Percentiles rank a stretch among this genome's conserved stretches.
These are phyloP conservation scores for Pseudogymnoascus sp. DNA, from an alignment of 2,329 filamentous ascomycete species.

Conservation along the genomic window DNA sequence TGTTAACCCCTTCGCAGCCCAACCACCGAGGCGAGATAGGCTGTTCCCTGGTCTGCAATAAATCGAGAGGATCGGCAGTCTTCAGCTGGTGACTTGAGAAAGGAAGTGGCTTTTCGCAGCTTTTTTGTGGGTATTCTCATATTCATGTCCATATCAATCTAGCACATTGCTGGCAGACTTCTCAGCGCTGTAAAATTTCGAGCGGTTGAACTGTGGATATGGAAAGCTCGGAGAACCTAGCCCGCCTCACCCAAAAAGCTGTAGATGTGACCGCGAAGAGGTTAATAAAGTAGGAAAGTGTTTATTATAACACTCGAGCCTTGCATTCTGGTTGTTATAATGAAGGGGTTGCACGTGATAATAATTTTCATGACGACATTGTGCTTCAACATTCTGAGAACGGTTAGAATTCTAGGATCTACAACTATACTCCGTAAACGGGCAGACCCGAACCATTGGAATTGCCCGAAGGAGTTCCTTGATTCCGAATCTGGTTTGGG, in stretches of 20 bases:
- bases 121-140: not conserved
- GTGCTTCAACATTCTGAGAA: not conserved
- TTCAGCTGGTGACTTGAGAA: not conserved
- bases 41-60: not conserved
- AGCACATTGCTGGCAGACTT: conserved; percentile 22
- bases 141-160: conserved; percentile 1
- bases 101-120: not conserved
- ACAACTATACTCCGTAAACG: not conserved
- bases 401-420: conserved; percentile 1
- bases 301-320: not conserved
- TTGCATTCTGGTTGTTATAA: not conserved
- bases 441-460: not conserved
- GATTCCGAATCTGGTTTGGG: not conserved
- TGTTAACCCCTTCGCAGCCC: not conserved
- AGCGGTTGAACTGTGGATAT: conserved; percentile 13
- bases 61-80: not conserved
- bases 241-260: not conserved
- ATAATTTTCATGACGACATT: not conserved
- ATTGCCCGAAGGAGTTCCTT: not conserved
- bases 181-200: conserved; percentile 13
- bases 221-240: conserved; percentile 2
- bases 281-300: not conserved
- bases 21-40: not conserved
- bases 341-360: not conserved
- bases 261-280: not conserved